phyloP scores from a whole-genome alignment of 2,329 filamentous ascomycete species.

The Nemania serpens region DNA sequence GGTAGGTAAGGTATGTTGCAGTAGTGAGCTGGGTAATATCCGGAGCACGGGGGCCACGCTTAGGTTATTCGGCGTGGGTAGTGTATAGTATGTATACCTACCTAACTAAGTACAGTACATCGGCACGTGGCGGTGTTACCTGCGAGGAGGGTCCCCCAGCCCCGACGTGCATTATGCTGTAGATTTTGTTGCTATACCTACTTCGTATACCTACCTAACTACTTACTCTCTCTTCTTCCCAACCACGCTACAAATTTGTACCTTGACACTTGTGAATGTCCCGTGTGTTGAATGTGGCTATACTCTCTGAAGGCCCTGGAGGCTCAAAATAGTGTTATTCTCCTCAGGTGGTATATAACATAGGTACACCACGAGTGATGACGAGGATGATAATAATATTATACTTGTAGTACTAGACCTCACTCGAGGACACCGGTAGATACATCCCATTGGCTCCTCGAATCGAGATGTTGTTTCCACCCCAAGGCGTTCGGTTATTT shows the following conservation, averaged over 20 bases:
- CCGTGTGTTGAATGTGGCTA: not conserved
- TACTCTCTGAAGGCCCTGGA: not conserved
- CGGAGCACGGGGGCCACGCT: not conserved
- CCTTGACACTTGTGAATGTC: not conserved
- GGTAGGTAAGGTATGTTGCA: too few relatives aligned
- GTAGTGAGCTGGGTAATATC: too few relatives aligned
- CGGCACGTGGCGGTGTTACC: conserved; percentile 30
- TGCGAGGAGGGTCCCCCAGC: conserved; percentile 26
- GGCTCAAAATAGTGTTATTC: not conserved
- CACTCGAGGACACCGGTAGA: not conserved
- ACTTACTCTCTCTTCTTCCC: not conserved
- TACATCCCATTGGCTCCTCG: not conserved
- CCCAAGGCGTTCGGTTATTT: conserved; percentile 17
- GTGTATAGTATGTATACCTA: not conserved
- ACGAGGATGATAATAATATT: not conserved
- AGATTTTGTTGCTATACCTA: conserved; percentile 19
- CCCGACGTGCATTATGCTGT: conserved; percentile 21
- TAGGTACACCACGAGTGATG: not conserved
- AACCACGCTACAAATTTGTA: not conserved
- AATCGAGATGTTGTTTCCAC: not conserved
- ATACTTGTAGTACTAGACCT: not conserved
- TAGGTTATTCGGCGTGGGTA: not conserved
- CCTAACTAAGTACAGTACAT: conserved; percentile 17
- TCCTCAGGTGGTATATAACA: not conserved
- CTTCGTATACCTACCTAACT: too few relatives aligned